Evolutionary conservation across 768 basidiomycete species (phyloP).

Genomic region (Collybiopsis confluens): DNA sequence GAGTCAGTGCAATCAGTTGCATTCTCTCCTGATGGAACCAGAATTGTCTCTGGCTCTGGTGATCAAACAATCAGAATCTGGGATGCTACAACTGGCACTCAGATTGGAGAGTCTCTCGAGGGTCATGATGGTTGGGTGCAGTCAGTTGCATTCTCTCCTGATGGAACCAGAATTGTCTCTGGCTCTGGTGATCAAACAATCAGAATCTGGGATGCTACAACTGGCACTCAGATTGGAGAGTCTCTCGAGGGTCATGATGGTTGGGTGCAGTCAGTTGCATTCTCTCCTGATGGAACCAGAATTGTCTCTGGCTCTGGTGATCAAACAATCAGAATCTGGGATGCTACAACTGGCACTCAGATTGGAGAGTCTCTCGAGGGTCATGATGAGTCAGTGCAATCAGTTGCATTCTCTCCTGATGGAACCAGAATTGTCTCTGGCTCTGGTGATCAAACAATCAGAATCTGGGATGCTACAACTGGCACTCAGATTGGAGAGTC

Average conservation of each 20-base stretch:
- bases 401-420: too few relatives aligned
- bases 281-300: too few relatives aligned
- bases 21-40: neutral
- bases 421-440: neutral
- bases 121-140: conserved; percentile 1
- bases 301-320: too few relatives aligned
- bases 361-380: too few relatives aligned
- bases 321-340: too few relatives aligned
- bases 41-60: neutral
- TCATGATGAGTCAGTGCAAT: too few relatives aligned
- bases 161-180: conserved; percentile 10
- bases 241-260: too few relatives aligned
- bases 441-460: conserved; percentile 7
- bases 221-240: too few relatives aligned
- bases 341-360: too few relatives aligned
- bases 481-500: too few relatives aligned
- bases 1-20: neutral
- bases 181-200: conserved; percentile 5
- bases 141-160: conserved; percentile 11
- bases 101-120: neutral
- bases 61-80: neutral
- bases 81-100: neutral
- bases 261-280: too few relatives aligned
- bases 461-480: conserved; percentile 7
- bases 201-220: conserved; percentile 6